Base-by-base conservation (phyloP, 1,284 basidiomycete species). In the Cryptococcus sp. region DNA sequence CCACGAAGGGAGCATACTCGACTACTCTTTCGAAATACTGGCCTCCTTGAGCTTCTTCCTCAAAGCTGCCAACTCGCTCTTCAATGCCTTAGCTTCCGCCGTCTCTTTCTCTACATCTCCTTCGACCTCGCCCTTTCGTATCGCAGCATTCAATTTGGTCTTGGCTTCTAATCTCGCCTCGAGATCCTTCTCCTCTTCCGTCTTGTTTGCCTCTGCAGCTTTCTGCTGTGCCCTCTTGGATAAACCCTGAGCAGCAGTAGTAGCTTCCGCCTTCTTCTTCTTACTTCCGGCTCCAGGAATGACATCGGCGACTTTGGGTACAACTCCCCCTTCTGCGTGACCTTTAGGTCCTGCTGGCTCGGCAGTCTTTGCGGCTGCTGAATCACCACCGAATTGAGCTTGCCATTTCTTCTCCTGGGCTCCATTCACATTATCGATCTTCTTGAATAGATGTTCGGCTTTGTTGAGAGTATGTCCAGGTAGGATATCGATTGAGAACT, bases 391-490 rank as follows among this genome's bases (percentile, higher is more conserved):
- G 63, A 93, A 98, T 74, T 85, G 84, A 45, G 76, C 77, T 58
- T 86, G 82, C 87, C 88, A 98, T 10, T 82, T 80, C 34, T 89
- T 85, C 39, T 86, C 87, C 84, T 88, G 88, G 74, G 85, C 87
- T 62, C 91, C 88, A 52, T 66, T 58, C 40, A 67, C 57, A 56
- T 74, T 70, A 54, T 97, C 91, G 61, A 98, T 97, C 69, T 83
- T 85, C 78, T 88, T 91, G 81, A 98, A 98, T 60, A 98, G 76
- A 75, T 97, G 88, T 47, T 84, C 86, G 7, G 94, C 90, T 61
- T 82, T 85, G 51, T 90, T 89, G 56, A 98, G 85, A 49, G 77
- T 79, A 77, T 98, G 94, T 0, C 91, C 91, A 0, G 85, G 82
- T 31, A 96, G 80, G 52, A 98, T 85, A 70, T 98, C 94, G 59